Base-by-base conservation (phyloP, 2,329 filamentous ascomycete species). In the Fusarium sp. region DNA sequence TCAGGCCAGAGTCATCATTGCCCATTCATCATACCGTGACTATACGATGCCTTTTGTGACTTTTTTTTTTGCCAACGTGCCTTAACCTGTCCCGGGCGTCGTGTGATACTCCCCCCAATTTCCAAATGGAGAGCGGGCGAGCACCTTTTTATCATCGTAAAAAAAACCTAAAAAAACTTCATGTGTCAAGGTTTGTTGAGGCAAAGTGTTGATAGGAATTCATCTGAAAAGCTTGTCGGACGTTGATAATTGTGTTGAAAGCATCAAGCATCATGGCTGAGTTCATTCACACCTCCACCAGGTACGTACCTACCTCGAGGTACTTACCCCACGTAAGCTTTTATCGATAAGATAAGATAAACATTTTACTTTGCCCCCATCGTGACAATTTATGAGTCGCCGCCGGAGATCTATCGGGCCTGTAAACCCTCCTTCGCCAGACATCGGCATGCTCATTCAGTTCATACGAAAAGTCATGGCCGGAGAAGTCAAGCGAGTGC, bases 401-500 rank as follows among this genome's bases (percentile, higher is more conserved):
- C 44, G 46, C n/a, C 36, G 53, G 16, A 50, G 14, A 58, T 25
- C 31, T 42, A 20, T 53, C 20, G 16, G 27, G 33, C 49, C 40
- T 54, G 50, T 29, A 57, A 55, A 60, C 59, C 51, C 65, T 42
- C 42, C 34, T 60, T 54, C 44, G 42, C 57, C 54, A 54, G 42
- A 67, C 34, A 34, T 42, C 58, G 71, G 71, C 59, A 81, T 82
- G 77, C 72, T 79, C 49, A 71, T 62, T 34, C 74, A 71, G 53
- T 62, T 77, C 18, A 55, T 85, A 55, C 82, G 81, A 79, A 80
- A 82, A 79, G 83, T 81, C 77, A 92, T 91, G 88, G 83, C 85
- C 75, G 79, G 85, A 60, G 80, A 82, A 73, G 74, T 83, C 65
- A 90, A 91, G 77, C 89, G 85, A 77, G 92, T 97, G 36, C 90